These are phyloP conservation scores for Fusarium zealandicum DNA, from an alignment of 2,329 filamentous ascomycete genomes.

Conservation along the genomic window DNA sequence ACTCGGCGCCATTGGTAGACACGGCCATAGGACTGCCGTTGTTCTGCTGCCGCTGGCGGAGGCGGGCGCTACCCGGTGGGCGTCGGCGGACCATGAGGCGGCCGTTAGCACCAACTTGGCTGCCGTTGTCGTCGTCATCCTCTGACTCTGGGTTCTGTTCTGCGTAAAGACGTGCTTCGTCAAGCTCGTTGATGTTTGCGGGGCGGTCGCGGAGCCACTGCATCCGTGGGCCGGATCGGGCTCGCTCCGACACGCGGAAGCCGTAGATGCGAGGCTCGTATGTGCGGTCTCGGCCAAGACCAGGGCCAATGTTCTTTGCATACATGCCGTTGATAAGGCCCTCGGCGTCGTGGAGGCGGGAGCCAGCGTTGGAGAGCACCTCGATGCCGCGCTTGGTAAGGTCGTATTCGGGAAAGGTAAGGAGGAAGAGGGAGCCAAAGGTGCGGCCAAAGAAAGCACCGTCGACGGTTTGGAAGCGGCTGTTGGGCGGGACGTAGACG, in stretches of 20 bases:
- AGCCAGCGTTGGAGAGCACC: conserved; percentile 53
- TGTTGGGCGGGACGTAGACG: conserved; percentile 97
- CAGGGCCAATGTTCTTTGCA: conserved; percentile 85
- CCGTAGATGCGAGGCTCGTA: conserved; percentile 98
- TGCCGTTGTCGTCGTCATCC: conserved; percentile 62
- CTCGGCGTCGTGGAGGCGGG: conserved; percentile 52
- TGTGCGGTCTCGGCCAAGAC: conserved; percentile 80
- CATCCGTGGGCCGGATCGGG: conserved; percentile 91
- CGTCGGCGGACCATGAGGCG: conserved; percentile 53
- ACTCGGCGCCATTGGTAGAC: conserved; percentile 64
- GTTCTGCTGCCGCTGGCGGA: conserved; percentile 55
- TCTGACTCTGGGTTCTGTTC: conserved; percentile 63
- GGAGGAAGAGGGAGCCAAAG: conserved; percentile 95
- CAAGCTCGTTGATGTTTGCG: conserved; percentile 78
- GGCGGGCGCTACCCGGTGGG: conserved; percentile 51
- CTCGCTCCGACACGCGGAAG: conserved; percentile 90
- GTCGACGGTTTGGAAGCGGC: conserved; percentile 94
- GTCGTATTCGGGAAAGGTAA: conserved; percentile 97
- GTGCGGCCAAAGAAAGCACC: conserved; percentile 98
- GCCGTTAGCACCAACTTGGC: conserved; percentile 51
- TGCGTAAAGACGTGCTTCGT: conserved; percentile 72
- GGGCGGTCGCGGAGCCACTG: conserved; percentile 93
- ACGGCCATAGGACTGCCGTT: conserved; percentile 65
- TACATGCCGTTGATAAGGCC: conserved; percentile 83
- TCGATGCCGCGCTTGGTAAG: conserved; percentile 75